Evolutionary conservation across 495 filamentous ascomycete genomes (phyloP).

Genomic region (Neurospora sp.): DNA sequence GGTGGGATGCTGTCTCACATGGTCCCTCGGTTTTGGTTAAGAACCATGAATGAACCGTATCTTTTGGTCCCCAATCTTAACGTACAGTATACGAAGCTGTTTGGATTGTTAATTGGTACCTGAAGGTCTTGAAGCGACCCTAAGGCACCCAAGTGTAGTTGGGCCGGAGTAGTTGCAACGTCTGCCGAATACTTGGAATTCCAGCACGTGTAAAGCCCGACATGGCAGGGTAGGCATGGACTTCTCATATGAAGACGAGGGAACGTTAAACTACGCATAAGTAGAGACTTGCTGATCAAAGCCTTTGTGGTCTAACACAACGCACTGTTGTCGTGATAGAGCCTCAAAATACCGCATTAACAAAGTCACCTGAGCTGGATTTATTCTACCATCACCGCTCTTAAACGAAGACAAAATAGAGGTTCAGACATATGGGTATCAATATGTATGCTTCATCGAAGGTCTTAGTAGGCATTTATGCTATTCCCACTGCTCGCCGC

Average conservation of each 20-base stretch:
- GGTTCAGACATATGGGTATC: neutral
- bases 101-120: neutral
- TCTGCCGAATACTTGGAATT: neutral
- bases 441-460: neutral
- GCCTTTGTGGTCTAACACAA: neutral
- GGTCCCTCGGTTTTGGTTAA: neutral
- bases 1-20: neutral
- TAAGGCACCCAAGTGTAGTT: neutral
- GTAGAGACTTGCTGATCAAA: neutral
- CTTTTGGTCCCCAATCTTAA: neutral
- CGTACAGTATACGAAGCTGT: neutral
- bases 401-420: neutral
- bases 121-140: neutral
- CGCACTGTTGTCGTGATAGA: neutral
- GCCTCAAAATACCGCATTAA: neutral
- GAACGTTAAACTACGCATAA: neutral
- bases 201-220: neutral
- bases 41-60: neutral
- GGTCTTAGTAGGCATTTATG: neutral
- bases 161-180: neutral
- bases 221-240: neutral
- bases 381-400: neutral
- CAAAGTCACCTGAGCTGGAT: neutral
- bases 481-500: neutral
- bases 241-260: neutral